Evolutionary conservation across 225 moss, liverwort and hornwort genomes (phyloP), one percentile per base, ranked within the genome.

Genomic region (Ulota crispa): DNA sequence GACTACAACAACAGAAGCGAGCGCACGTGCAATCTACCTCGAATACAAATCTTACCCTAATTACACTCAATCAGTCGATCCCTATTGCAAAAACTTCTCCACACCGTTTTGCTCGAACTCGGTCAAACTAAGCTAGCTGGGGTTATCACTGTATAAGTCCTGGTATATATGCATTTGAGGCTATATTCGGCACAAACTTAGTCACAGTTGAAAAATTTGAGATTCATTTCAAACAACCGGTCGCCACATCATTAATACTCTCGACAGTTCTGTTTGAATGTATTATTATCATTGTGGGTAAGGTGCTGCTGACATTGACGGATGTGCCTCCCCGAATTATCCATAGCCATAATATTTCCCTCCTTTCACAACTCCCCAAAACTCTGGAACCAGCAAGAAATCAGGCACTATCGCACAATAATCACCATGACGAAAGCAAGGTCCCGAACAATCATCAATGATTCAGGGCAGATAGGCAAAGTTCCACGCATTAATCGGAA

Each of bases 291-390:
- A 7, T 27, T 54, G 2, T 24, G 23, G 26, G 19, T 18, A 78
- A 78, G 26, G 24, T 78, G 66, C 73, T 77, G 66, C 73, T 73
- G 72, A 28, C 47, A 16, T 50, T 16, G 50, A 16, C 50, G 18
- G 50, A 50, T 18, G 50, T 14, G 63, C 34, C 32, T 34, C 7
- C 68, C 66, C 30, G 19, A 10, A 69, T 30, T 4, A 20, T 83
- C 59, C 62, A 64, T 16, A 36, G 27, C 39, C 28, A 72, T 9
- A 7, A 32, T 10, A 42, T 43, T 28, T 67, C 24, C 60, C 12
- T 73, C 18, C n/a, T n/a, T n/a, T n/a, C 61, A 32, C 23, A 45
- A 54, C 28, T 21, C 43, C 6, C 32, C 31, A 39, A 77, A 62
- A 36, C 36, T 50, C 59, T 31, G 52, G 19, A 60, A 37, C 77